These are phyloP conservation scores for Candida hungchunana DNA, from an alignment of 805 yeast genomes.

Conservation along the genomic window DNA sequence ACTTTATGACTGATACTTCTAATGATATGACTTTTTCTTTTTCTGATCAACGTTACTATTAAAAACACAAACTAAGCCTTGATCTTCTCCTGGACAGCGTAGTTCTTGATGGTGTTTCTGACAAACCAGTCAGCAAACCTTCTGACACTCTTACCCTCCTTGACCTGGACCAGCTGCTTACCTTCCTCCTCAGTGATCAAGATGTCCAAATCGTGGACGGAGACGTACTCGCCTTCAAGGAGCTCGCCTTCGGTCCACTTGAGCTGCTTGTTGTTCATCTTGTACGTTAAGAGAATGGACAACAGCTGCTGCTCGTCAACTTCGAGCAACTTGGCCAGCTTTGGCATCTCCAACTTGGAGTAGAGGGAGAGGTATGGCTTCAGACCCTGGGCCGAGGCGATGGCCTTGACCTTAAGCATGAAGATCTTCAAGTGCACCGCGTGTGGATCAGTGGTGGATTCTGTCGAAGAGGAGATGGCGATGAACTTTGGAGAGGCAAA, in stretches of 20 bases:
- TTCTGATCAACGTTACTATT: too few species aligned
- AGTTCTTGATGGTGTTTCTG: slow-evolving; percentile 43
- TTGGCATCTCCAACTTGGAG: slow-evolving; percentile 40
- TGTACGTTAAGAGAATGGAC: slow-evolving; percentile 38
- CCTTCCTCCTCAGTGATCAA: slow-evolving; percentile 35
- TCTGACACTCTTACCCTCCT: slow-evolving; percentile 41
- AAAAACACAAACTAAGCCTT: too few species aligned
- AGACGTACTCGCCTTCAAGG: slow-evolving; percentile 36
- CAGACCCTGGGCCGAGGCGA: slow-evolving; percentile 36
- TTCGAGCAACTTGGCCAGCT: slow-evolving; percentile 37
- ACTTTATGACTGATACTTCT: too few species aligned
- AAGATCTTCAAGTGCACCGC: slow-evolving; percentile 40
- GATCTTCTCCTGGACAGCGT: slow-evolving; percentile 37
- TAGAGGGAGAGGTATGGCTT: slow-evolving; percentile 43
- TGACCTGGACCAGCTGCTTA: slow-evolving; percentile 34
- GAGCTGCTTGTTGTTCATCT: slow-evolving; percentile 42
- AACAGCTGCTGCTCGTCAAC: slow-evolving; percentile 31
- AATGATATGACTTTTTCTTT: too few species aligned
- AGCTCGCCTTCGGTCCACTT: slow-evolving; percentile 39
- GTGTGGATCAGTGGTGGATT: slow-evolving; percentile 36
- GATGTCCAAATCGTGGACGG: slow-evolving; percentile 42
- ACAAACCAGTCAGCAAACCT: slow-evolving; percentile 49
- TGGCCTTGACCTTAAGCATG: slow-evolving; percentile 36
- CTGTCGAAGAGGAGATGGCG: slow-evolving; percentile 34
- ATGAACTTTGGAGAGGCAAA: slow-evolving; percentile 48